Conservation (phyloP, 2,329 filamentous ascomycete species). For the Clonostachys rosea region DNA sequence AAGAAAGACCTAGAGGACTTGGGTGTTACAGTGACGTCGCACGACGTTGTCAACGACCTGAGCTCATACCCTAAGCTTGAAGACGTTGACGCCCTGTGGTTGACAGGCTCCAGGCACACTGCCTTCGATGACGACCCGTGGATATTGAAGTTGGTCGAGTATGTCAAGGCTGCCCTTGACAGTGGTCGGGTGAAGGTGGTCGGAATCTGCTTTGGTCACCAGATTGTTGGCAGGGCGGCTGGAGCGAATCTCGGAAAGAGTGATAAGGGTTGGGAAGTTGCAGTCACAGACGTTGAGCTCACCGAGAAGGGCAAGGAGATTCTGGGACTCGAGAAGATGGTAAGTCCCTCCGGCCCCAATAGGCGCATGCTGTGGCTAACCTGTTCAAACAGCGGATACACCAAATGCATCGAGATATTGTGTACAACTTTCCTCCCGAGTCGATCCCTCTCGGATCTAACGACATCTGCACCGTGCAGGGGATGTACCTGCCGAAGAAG, state of each 20-base stretch:
- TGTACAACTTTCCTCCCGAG: constrained; percentile 28
- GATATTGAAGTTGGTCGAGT: constrained; percentile 37
- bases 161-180: constrained; percentile 21
- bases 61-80: constrained; percentile 16
- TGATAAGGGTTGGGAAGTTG: constrained; percentile 33
- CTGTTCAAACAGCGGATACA: constrained; percentile 12
- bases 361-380: no score
- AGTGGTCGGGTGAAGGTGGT: constrained; percentile 32
- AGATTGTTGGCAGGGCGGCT: constrained; percentile 38
- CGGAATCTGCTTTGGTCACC: constrained; percentile 43
- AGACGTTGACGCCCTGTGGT: constrained; percentile 19
- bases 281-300: constrained; percentile 1
- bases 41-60: constrained; percentile 17
- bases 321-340: no score
- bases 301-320: constrained; percentile 1
- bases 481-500: constrained; percentile 29
- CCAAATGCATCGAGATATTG: constrained; percentile 43
- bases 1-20: no score
- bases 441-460: constrained; percentile 34
- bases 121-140: constrained; percentile 36
- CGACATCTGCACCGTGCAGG: constrained; percentile 33
- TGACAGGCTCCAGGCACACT: constrained; percentile 31
- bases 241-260: constrained; percentile 28
- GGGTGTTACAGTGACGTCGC: constrained; percentile 12
- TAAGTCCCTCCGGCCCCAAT: no score